Base-by-base conservation (phyloP, 2,329 filamentous ascomycete species). In the Colletotrichum costaricense region DNA sequence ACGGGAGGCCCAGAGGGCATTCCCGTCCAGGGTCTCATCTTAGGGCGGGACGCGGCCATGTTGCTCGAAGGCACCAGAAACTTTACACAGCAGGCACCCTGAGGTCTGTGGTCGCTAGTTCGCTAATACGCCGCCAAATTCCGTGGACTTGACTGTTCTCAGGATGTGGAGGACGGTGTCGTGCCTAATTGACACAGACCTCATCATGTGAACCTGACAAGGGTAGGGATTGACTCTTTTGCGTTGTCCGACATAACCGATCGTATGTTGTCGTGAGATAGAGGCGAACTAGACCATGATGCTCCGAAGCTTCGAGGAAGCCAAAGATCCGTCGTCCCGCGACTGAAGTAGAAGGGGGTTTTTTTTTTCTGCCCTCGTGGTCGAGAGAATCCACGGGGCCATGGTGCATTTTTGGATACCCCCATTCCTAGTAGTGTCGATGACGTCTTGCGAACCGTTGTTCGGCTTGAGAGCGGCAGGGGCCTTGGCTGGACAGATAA, bases 11-110 rank as follows among this genome's bases (percentile, higher is more conserved):
- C 28, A 38, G 66, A 65, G 60, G 55, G 46, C 55, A 55, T 62
- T 65, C 46, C 59, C 66, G 55, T 60, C 55, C 54, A 73, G 46
- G 59, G 70, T 65, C 33, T 49, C 22, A 42, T 42, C 26, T 49
- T 22, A 16, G 33, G 60, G 38, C 60, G 59, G 49, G 56, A 62
- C 54, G 19, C 33, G 33, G 14, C 55, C 22, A 52, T 65, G 30
- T 70, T n/a, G 59, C 58, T 69, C 55, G 60, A 73, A 73, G 55
- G 42, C 42, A 49, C 70, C 55, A 65, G 70, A 69, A 64, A 56
- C 58, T 55, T 70, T 11, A 33, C 30, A 11, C 30, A 33, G 30
- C 55, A 35, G 28, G 8, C 42, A 58, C 55, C n/a, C 22, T 62
- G 38, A 54, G 46, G 46, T 19, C 58, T 33, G 52, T 54, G 33